Conservation (phyloP, 2,329 filamentous ascomycete species). For the Cephalotrichum gorgonifer region DNA sequence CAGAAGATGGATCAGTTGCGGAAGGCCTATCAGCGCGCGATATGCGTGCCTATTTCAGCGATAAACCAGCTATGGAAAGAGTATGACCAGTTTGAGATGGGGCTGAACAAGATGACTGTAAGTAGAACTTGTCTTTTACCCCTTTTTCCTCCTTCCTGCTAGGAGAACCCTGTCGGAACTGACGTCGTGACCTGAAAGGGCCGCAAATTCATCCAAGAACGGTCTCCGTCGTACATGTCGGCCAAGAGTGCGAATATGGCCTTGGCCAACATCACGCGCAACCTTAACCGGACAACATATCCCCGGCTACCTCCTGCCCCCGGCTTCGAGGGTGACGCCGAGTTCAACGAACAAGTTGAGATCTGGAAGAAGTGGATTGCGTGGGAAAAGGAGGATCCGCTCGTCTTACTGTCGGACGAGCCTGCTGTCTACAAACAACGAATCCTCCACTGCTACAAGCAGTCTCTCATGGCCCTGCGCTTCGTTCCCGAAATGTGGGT, state of each 20-base stretch:
- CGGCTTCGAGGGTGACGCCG: conserved; percentile 78
- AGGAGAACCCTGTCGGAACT: conserved; percentile 1
- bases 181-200: conserved; percentile 49
- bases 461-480: conserved; percentile 82
- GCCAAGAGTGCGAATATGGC: conserved; percentile 84
- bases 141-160: not conserved
- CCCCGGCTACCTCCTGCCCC: conserved; percentile 72
- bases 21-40: conserved; percentile 85
- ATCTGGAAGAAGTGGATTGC: conserved; percentile 90
- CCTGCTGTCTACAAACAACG: conserved; percentile 63
- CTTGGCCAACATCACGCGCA: conserved; percentile 76
- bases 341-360: conserved; percentile 74
- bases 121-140: too few species aligned
- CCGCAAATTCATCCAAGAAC: conserved; percentile 88
- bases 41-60: conserved; percentile 74
- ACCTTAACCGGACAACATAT: conserved; percentile 65
- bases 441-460: conserved; percentile 84
- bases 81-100: conserved; percentile 93
- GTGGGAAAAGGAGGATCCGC: conserved; percentile 89
- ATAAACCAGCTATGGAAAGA: conserved; percentile 90
- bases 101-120: conserved; percentile 84
- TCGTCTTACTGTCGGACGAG: conserved; percentile 79
- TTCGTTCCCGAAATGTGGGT: conserved; percentile 98
- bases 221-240: conserved; percentile 90
- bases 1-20: conserved; percentile 95